Base-by-base conservation (phyloP, 2,329 filamentous ascomycete species). In the Zymoseptoria passerinii region DNA sequence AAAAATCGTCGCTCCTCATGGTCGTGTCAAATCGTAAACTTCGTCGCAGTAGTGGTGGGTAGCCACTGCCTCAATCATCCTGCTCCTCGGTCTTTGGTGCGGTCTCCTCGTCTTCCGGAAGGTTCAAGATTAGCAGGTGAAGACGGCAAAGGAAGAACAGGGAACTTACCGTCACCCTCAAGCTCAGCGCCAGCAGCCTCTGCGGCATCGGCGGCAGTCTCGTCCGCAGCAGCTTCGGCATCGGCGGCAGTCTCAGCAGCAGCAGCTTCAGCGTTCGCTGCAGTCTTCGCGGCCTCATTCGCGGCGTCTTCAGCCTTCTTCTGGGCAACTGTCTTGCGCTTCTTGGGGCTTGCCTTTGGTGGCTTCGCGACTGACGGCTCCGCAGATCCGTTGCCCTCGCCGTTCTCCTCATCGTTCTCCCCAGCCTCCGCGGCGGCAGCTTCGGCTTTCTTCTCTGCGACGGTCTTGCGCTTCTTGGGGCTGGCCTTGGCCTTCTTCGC, bases 321-420 rank as follows among this genome's bases (percentile, higher is more conserved):
- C 44, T 54, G 48, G 28, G 50, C 58, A 10, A n/a, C 53, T 8
- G 40, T 54, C 53, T 54, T 54, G 16, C 40, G 29, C 49, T 58
- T 56, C 54, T 57, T 55, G 18, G 58, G 55, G 1, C 50, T 49
- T 8, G 40, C 28, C 35, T 49, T 50, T 5, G 51, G 50, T 50
- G 57, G 60, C 60, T 64, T 60, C 1, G 57, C 54, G 28, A 28
- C 48, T 2, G 59, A 19, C n/a, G 23, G 50, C 13, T 44, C 35
- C 35, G n/a, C 35, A 16, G 35, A 44, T 16, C 35, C 35, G 35
- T 44, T 13, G 16, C 35, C 35, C n/a, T 23, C 23, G 23, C 2
- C 23, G 23, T 23, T 23, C 23, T 54, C 57, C 1, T 29, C 59
- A 23, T 40, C 62, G n/a, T 53, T 57, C 4, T 58, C 57, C 3